These are phyloP conservation scores for Gnaphalium uliginosum DNA, from an alignment of 129 eudicot genomes.

Conservation along the genomic window DNA sequence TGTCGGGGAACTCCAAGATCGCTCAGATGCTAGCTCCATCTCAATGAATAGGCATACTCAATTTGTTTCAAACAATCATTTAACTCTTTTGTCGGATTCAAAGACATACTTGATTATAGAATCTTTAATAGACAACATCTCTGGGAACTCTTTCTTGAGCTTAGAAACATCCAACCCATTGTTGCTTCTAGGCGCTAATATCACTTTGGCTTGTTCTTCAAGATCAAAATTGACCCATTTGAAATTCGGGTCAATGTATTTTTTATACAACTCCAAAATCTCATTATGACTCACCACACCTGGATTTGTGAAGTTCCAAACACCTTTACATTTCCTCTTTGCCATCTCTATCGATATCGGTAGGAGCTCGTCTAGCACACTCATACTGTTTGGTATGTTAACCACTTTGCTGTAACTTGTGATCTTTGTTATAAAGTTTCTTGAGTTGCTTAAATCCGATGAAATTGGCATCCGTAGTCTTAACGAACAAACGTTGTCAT, in stretches of 20 bases:
- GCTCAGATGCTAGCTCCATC: neutral
- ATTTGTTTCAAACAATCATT: slow-evolving; percentile 14
- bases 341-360: slow-evolving; percentile 47
- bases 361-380: slow-evolving; percentile 41
- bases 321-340: slow-evolving; percentile 41
- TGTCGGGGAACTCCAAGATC: neutral
- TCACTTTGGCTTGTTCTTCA: slow-evolving; percentile 50
- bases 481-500: slow-evolving; percentile 33
- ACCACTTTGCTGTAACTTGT: slow-evolving; percentile 46
- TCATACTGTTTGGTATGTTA: slow-evolving; percentile 44
- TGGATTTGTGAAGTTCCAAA: slow-evolving; percentile 53
- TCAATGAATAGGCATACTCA: neutral
- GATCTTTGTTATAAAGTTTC: slow-evolving; percentile 47
- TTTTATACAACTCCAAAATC: slow-evolving; percentile 39
- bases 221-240: slow-evolving; percentile 41
- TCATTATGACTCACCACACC: slow-evolving; percentile 48
- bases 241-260: slow-evolving; percentile 33
- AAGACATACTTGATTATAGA: slow-evolving; percentile 43
- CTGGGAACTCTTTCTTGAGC: slow-evolving; percentile 51
- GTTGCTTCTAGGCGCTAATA: slow-evolving; percentile 47
- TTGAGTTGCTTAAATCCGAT: slow-evolving; percentile 38
- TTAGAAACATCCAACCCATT: slow-evolving; percentile 46
- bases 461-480: slow-evolving; percentile 47
- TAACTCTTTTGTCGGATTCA: slow-evolving; percentile 35
- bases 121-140: slow-evolving; percentile 38